A percentile compares a stretch with the other conserved stretches of the same genome.
Conservation (phyloP, 495 filamentous ascomycete genomes). For the Aspergillus egyptiacus region DNA sequence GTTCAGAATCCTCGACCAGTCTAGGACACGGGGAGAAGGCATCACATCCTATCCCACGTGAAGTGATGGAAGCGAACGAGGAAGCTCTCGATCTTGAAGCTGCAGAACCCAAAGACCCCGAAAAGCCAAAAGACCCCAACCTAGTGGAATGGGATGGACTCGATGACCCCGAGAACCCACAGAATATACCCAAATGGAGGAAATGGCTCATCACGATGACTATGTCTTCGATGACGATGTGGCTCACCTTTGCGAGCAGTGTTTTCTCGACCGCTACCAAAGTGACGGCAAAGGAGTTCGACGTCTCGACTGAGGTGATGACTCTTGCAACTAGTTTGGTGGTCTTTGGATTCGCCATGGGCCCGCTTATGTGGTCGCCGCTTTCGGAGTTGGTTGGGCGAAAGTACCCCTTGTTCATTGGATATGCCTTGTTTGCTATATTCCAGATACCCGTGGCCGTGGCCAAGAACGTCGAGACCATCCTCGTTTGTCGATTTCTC, state of each 20-base stretch:
- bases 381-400: slow-evolving; percentile 55
- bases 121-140: slow-evolving; percentile 33
- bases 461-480: slow-evolving; percentile 51
- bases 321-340: slow-evolving; percentile 51
- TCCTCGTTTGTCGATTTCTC: slow-evolving; percentile 58
- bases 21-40: slow-evolving; percentile 8
- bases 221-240: slow-evolving; percentile 51
- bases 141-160: slow-evolving; percentile 41
- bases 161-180: slow-evolving; percentile 64
- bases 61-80: slow-evolving; percentile 12
- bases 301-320: slow-evolving; percentile 50
- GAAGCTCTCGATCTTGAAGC: slow-evolving; percentile 8
- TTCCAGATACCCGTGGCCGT: slow-evolving; percentile 59
- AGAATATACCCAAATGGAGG: slow-evolving; percentile 54
- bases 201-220: slow-evolving; percentile 71
- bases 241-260: slow-evolving; percentile 53
- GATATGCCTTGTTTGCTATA: slow-evolving; percentile 50
- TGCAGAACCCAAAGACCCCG: slow-evolving; percentile 15
- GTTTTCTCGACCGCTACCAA: slow-evolving; percentile 53
- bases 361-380: slow-evolving; percentile 52
- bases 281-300: slow-evolving; percentile 44
- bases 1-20: slow-evolving; percentile 8
- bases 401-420: slow-evolving; percentile 50
- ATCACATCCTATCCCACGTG: not conserved
- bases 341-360: slow-evolving; percentile 50